Percentiles rank a stretch among this genome's conserved stretches.
Evolutionary conservation across 805 yeast genomes (phyloP).

Genomic region (Saturnispora mendoncae): DNA sequence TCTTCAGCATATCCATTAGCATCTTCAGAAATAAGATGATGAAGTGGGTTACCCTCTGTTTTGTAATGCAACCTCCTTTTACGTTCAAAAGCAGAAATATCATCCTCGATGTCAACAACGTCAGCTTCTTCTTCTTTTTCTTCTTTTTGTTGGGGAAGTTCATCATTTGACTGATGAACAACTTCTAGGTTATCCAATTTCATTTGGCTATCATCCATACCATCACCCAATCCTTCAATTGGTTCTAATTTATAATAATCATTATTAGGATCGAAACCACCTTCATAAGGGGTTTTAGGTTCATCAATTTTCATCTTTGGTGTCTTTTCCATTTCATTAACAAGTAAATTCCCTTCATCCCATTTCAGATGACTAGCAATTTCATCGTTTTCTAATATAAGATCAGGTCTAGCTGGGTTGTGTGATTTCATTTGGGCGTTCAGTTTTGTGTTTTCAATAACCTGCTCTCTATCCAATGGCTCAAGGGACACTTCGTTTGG

Average conservation of each 20-base stretch:
- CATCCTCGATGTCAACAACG: conserved; percentile 14
- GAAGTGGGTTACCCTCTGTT: conserved; percentile 8
- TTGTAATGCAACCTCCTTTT: conserved; percentile 9
- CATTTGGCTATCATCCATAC: conserved; percentile 23
- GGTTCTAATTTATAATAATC: conserved; percentile 71
- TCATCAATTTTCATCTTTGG: conserved; percentile 83
- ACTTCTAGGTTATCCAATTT: conserved; percentile 17
- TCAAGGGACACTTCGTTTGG: conserved; percentile 13
- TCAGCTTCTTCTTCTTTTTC: conserved; percentile 12
- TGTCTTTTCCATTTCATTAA: conserved; percentile 64
- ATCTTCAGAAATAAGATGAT: conserved; percentile 9
- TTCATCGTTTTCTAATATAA: background rate
- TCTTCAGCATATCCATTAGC: conserved; percentile 23
- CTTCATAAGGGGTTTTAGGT: conserved; percentile 93
- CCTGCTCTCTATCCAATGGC: conserved; percentile 48
- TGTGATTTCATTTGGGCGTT: conserved; percentile 45
- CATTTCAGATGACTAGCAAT: conserved; percentile 52
- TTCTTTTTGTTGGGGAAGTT: background rate
- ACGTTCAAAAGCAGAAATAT: conserved; percentile 6
- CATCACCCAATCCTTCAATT: conserved; percentile 39
- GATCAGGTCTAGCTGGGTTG: conserved; percentile 31
- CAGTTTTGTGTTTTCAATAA: conserved; percentile 66
- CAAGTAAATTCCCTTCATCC: conserved; percentile 72
- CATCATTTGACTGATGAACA: conserved; percentile 11
- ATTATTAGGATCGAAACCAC: conserved; percentile 74